A percentile compares a stretch with the other conserved stretches of the same genome.
These are phyloP conservation scores for Saturnispora mendoncae DNA, from an alignment of 805 yeast species.

Conservation along the genomic window DNA sequence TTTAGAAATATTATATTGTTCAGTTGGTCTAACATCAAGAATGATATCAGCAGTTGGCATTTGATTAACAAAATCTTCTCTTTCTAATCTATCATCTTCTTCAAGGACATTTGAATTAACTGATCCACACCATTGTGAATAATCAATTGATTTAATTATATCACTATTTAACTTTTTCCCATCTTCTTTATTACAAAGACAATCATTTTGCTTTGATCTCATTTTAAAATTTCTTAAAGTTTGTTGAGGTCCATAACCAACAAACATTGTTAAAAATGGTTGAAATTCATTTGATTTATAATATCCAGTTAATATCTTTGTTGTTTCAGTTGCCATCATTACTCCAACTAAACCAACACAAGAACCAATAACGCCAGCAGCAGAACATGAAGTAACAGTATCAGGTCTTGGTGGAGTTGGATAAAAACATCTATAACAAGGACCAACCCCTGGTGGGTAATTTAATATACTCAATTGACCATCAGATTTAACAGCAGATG, in stretches of 20 bases:
- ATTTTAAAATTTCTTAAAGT: slow-evolving; percentile 67
- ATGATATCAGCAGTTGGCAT: slow-evolving; percentile 22
- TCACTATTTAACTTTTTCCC: slow-evolving; percentile 42
- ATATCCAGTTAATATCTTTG: slow-evolving; percentile 57
- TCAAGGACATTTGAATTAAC: slow-evolving; percentile 37
- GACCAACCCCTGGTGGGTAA: slow-evolving; percentile 50
- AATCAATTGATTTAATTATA: slow-evolving; percentile 44
- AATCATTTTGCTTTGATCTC: slow-evolving; percentile 54
- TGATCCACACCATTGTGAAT: slow-evolving; percentile 68
- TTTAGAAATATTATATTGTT: slow-evolving; percentile 62
- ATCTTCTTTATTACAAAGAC: slow-evolving; percentile 52
- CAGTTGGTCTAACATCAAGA: slow-evolving; percentile 74
- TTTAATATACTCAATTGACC: slow-evolving; percentile 82
- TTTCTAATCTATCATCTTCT: slow-evolving; percentile 39
- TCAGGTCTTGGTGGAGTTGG: slow-evolving; percentile 86
- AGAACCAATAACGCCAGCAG: slow-evolving; percentile 92
- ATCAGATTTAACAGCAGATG: slow-evolving; percentile 84
- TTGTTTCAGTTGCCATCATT: slow-evolving; percentile 80
- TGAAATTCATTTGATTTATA: slow-evolving; percentile 45
- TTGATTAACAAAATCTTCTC: slow-evolving; percentile 26
- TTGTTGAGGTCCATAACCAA: slow-evolving; percentile 53
- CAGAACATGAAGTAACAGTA: slow-evolving; percentile 76
- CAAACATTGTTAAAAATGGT: slow-evolving; percentile 63
- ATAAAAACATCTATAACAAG: slow-evolving; percentile 91
- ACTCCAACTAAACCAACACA: slow-evolving; percentile 90